phyloP scores from a whole-genome alignment of 192 early-diverging fungal genomes.

The Ambispora gerdemannii region DNA sequence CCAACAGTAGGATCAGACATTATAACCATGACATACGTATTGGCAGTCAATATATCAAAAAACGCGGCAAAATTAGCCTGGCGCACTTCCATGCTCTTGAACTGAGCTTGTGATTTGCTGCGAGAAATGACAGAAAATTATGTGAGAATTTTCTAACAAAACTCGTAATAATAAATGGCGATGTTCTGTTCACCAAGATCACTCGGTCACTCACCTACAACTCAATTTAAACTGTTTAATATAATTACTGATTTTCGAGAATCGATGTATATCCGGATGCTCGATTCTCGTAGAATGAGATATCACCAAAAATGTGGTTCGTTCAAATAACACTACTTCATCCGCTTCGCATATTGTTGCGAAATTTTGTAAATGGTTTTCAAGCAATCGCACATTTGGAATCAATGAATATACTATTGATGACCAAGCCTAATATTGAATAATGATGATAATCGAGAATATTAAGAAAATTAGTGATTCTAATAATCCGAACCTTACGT shows the following conservation, averaged over 20 bases:
- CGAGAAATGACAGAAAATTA: no score
- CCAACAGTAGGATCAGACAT: constrained; percentile 79
- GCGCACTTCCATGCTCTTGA: constrained; percentile 85
- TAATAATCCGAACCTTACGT: constrained; percentile 33
- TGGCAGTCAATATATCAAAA: constrained; percentile 78
- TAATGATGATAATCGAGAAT: no score
- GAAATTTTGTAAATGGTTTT: constrained; percentile 77
- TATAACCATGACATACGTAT: constrained; percentile 86
- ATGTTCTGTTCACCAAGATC: no score
- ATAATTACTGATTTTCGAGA: constrained; percentile 88
- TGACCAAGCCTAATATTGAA: constrained; percentile 80
- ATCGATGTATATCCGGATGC: constrained; percentile 70
- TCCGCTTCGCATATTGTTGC: constrained; percentile 83
- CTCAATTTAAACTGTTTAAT: constrained; percentile 90
- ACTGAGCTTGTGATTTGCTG: constrained; percentile 78
- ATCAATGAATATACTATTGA: constrained; percentile 94
- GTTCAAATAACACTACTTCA: constrained; percentile 94
- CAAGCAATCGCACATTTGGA: constrained; percentile 83
- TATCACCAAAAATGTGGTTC: constrained; percentile 94
- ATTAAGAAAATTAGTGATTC: no score
- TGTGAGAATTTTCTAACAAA: no score
- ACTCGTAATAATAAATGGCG: no score
- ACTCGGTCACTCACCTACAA: constrained; percentile 69
- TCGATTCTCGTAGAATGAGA: constrained; percentile 65
- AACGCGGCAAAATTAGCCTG: constrained; percentile 70